Percentiles rank a stretch among this genome's conserved stretches.
phyloP scores from a whole-genome alignment of 1,139 yeast species.

The Pichia sp. region DNA sequence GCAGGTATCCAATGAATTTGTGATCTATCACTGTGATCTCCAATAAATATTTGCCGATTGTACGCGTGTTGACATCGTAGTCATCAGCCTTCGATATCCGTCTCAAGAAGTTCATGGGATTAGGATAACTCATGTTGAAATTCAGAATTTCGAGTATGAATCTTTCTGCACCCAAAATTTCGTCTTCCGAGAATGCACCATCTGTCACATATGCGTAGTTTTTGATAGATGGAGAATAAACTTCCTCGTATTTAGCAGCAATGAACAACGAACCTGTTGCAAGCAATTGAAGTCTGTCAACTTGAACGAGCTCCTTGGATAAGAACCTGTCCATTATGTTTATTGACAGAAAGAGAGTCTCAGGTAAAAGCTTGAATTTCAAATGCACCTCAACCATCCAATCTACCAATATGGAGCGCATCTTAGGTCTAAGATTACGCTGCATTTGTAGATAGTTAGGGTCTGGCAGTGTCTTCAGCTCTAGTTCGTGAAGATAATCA shows the following conservation, averaged over 20 bases:
- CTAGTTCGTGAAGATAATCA: conserved; percentile 71
- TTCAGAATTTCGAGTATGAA: conserved; percentile 70
- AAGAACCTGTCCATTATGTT: conserved; percentile 90
- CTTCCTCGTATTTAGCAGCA: conserved; percentile 95
- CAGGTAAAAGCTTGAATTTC: conserved; percentile 83
- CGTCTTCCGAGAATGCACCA: conserved; percentile 78
- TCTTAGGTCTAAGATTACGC: conserved; percentile 72
- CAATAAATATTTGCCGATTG: conserved; percentile 82
- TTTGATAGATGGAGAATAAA: conserved; percentile 81
- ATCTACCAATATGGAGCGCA: conserved; percentile 87
- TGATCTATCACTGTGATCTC: conserved; percentile 82
- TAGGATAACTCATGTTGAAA: conserved; percentile 83
- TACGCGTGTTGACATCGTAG: conserved; percentile 87
- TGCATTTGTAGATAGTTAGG: conserved; percentile 72
- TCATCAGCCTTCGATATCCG: conserved; percentile 94
- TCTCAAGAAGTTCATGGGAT: conserved; percentile 90
- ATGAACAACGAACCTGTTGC: conserved; percentile 89
- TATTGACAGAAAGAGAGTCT: conserved; percentile 82
- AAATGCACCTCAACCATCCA: conserved; percentile 94
- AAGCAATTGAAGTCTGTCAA: conserved; percentile 79
- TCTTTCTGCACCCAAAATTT: conserved; percentile 83
- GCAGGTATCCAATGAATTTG: conserved; percentile 71
- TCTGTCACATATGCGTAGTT: conserved; percentile 89
- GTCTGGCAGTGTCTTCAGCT: conserved; percentile 73
- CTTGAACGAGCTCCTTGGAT: conserved; percentile 73